A percentile compares a stretch with the other conserved stretches of the same genome.
Evolutionary conservation across 441 rosid genomes (phyloP).

Genomic region (Arabidopsis lyrata): DNA sequence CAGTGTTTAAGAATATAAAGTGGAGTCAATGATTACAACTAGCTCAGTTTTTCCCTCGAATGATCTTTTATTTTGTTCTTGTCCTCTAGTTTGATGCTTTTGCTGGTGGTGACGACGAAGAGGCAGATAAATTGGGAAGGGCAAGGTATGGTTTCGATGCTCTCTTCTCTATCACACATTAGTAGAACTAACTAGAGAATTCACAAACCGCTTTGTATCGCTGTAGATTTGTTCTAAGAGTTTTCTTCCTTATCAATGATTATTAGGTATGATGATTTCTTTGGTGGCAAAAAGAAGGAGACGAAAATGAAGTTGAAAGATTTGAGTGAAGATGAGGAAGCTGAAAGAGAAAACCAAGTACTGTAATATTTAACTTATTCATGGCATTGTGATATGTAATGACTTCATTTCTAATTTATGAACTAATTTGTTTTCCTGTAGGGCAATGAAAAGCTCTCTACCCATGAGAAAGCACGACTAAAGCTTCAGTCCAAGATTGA

Average conservation of each 20-base stretch:
- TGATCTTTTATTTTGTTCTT: conserved; percentile 26
- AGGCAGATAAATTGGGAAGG: conserved; percentile 48
- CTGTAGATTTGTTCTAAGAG: conserved; percentile 6
- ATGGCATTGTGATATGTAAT: conserved; percentile 21
- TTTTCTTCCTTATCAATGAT: conserved; percentile 14
- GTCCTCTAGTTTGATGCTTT: conserved; percentile 64
- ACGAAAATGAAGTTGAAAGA: conserved; percentile 49
- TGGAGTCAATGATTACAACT: not conserved
- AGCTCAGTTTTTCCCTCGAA: not conserved
- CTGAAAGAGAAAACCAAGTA: conserved; percentile 48
- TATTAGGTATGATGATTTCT: conserved; percentile 83
- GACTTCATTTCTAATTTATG: conserved; percentile 12
- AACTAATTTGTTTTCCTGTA: conserved; percentile 32
- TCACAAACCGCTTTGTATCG: not conserved
- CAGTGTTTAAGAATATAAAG: not conserved
- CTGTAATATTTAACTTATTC: conserved; percentile 14
- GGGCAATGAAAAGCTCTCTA: conserved; percentile 67
- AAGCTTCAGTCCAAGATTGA: conserved; percentile 68
- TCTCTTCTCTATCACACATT: conserved; percentile 13
- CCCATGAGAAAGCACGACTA: conserved; percentile 73
- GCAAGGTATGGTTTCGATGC: conserved; percentile 55
- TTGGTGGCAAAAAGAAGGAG: conserved; percentile 57
- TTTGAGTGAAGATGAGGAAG: conserved; percentile 53
- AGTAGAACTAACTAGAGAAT: not conserved
- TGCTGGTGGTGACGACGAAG: conserved; percentile 54